A percentile compares a stretch with the other conserved stretches of the same genome.
These are phyloP conservation scores for Acacia concinna DNA, from an alignment of 331 rosid genomes.

Conservation along the genomic window DNA sequence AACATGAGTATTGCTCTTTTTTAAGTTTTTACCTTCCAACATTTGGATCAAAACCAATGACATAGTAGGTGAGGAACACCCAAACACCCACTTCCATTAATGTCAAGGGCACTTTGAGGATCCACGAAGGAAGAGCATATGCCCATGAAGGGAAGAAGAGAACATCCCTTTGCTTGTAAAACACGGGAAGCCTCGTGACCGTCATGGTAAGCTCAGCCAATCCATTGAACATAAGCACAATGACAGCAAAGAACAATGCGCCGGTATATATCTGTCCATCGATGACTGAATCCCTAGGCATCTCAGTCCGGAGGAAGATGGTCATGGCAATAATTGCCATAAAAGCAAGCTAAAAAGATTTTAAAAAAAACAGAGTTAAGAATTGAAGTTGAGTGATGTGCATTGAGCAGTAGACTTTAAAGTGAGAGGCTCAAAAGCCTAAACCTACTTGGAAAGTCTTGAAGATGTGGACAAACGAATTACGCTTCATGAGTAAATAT, in stretches of 20 bases:
- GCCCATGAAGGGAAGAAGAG: slow-evolving; percentile 68
- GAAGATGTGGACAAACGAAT: slow-evolving; percentile 62
- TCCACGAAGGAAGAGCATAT: slow-evolving; percentile 62
- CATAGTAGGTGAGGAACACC: slow-evolving; percentile 63
- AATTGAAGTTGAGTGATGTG: background rate
- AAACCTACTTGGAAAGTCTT: slow-evolving; percentile 59
- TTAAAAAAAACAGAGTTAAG: background rate
- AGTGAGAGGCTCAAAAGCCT: background rate
- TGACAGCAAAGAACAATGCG: slow-evolving; percentile 49
- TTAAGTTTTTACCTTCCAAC: slow-evolving; percentile 48
- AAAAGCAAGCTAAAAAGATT: slow-evolving; percentile 37
- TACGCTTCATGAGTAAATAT: slow-evolving; percentile 68
- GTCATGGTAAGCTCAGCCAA: slow-evolving; percentile 65
- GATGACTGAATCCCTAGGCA: slow-evolving; percentile 49
- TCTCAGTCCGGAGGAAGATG: slow-evolving; percentile 61
- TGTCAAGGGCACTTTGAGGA: slow-evolving; percentile 58
- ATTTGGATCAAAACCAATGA: slow-evolving; percentile 66
- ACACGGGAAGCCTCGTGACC: slow-evolving; percentile 61
- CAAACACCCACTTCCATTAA: slow-evolving; percentile 53
- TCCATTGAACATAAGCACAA: slow-evolving; percentile 59
- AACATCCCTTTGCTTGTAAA: slow-evolving; percentile 66
- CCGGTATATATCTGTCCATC: slow-evolving; percentile 56
- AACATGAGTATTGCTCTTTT: background rate
- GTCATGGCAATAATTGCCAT: slow-evolving; percentile 55
- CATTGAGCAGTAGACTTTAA: background rate